phyloP scores from a whole-genome alignment of 179 eudicot genomes.

The Dionaea muscipula region DNA sequence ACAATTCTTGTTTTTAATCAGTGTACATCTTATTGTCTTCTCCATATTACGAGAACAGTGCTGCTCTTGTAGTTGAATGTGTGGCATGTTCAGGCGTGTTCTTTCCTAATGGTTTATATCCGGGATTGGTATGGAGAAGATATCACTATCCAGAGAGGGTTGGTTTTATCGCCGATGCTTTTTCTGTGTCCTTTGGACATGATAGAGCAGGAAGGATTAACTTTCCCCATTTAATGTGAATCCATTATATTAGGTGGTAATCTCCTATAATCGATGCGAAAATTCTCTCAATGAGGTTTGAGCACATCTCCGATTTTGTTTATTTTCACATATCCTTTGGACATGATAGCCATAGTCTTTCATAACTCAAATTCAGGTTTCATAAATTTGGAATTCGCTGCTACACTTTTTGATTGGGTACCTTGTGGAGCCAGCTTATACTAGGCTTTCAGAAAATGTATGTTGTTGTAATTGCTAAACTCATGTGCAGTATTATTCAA shows the following conservation, averaged over 20 bases:
- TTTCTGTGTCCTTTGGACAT: conserved; percentile 88
- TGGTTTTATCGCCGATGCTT: conserved; percentile 70
- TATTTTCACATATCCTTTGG: conserved; percentile 6
- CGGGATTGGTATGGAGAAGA: conserved; percentile 80
- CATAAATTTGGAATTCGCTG: conserved; percentile 45
- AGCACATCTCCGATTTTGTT: no score
- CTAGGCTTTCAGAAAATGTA: conserved; percentile 46
- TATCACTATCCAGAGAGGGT: conserved; percentile 73
- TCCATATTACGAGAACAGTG: no score
- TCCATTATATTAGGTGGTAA: conserved; percentile 53
- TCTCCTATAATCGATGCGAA: conserved; percentile 18
- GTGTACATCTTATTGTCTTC: background rate
- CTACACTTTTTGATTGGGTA: conserved; percentile 83
- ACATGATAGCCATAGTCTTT: conserved; percentile 61
- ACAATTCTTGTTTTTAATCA: background rate
- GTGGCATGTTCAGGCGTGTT: conserved; percentile 67
- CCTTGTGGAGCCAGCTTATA: conserved; percentile 69
- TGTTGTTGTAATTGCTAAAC: conserved; percentile 12
- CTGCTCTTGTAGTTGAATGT: background rate
- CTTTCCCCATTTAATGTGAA: conserved; percentile 65
- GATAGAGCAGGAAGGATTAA: conserved; percentile 76
- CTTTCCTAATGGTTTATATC: conserved; percentile 93
- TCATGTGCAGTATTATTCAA: no score
- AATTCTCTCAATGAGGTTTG: no score
- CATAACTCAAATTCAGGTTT: conserved; percentile 45